Base-by-base conservation (phyloP, 1,284 basidiomycete genomes). In the Rhizoctonia solani region DNA sequence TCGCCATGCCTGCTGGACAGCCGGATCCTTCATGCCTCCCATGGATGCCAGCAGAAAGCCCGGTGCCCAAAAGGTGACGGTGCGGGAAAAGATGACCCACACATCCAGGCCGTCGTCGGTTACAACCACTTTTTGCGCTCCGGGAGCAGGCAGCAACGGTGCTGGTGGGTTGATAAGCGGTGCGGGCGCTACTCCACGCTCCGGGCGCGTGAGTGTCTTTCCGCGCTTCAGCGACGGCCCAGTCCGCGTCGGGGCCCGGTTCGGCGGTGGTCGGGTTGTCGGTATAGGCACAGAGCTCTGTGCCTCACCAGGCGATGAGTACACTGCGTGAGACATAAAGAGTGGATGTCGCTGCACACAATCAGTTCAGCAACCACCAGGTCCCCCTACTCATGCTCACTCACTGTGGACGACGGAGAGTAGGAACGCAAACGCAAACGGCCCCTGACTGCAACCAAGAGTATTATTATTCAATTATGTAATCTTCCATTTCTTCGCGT, bases 121-220 rank as follows among this genome's bases (percentile, higher is more conserved):
- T 21, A 77, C 70, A 23, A 72, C 72, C 42, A 76, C 69, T 65
- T 77, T 50, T 42, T 66, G 29, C 66, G 69, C 65, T 54, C 75
- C 72, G 46, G 77, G 13, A 14, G 79, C 69, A 46, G 77, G 72
- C n/a, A 82, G 72, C 67, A 82, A 75, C 42, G 81, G 74, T 14
- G 81, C 72, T 58, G 83, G 80, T 1, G 89, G 87, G 68, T 93
- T 95, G 74, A 99, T 95, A 73, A 99, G 87, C 0, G 97, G 96
- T 13, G 92, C 89, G 42, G 94, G 92, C 9, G 93, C 93, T 68
- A 98, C 92, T 76, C 92, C 86, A 68, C 96, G 88, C 81, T 99
- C 96, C 72, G 96, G 97, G 66, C 94, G 85, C 61, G 93, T 98
- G 72, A 99, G 87, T 1, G 96, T 99, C 81, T 97, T 98, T 74